A percentile compares a stretch with the other conserved stretches of the same genome.
Evolutionary conservation across 768 basidiomycete genomes (phyloP).

Genomic region (Mrakia blollopis): DNA sequence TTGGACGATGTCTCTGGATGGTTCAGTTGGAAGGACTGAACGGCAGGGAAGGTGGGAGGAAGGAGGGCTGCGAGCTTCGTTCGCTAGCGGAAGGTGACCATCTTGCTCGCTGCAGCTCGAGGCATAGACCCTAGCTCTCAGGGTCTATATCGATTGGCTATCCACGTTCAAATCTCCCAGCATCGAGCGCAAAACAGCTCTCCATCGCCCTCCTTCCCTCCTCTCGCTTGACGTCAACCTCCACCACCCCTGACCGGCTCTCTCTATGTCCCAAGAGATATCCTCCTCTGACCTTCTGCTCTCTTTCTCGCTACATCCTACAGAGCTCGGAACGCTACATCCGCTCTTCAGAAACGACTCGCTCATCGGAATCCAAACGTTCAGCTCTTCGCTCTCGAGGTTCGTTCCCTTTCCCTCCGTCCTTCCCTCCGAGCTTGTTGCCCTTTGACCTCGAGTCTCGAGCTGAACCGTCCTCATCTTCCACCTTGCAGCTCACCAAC

Average conservation of each 20-base stretch:
- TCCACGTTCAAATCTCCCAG: not conserved
- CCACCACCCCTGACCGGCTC: not conserved
- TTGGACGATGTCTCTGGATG: not conserved
- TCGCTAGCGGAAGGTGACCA: constrained; percentile 1
- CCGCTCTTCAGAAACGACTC: constrained; percentile 79
- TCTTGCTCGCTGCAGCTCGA: not conserved
- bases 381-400: constrained; percentile 82
- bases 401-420: constrained; percentile 33
- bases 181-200: too few species aligned
- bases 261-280: not conserved
- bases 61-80: constrained; percentile 9
- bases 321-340: constrained; percentile 81
- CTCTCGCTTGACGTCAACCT: constrained; percentile 9
- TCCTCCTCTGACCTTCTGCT: not conserved
- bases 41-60: not conserved
- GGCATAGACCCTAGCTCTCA: not conserved
- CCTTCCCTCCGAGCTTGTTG: too few species aligned
- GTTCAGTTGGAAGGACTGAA: not conserved
- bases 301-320: not conserved
- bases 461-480: not conserved
- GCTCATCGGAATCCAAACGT: constrained; percentile 94
- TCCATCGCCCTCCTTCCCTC: not conserved
- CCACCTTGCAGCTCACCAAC: constrained; percentile 58
- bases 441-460: not conserved
- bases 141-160: not conserved